Evolutionary conservation across 2,329 filamentous ascomycete species (phyloP).

Genomic region (Triangularia setosa): DNA sequence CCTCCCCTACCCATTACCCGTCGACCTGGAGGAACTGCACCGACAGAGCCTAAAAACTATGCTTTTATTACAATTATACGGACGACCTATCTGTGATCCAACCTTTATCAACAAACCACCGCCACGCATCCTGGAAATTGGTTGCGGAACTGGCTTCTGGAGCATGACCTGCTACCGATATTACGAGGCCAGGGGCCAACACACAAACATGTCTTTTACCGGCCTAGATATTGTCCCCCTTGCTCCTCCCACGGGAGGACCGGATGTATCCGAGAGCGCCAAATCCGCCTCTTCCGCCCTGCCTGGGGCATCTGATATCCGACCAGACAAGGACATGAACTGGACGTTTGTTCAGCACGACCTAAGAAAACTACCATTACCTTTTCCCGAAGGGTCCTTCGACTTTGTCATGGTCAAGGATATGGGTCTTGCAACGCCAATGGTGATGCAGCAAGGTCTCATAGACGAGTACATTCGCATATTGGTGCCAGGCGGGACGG

Average conservation of each 20-base stretch:
- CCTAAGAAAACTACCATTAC: constrained; percentile 68
- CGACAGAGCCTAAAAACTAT: constrained; percentile 81
- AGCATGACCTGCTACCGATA: constrained; percentile 82
- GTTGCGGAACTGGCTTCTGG: constrained; percentile 87
- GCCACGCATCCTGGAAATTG: constrained; percentile 75
- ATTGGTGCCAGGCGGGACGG: constrained; percentile 68
- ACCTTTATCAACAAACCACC: constrained; percentile 64
- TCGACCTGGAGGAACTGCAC: constrained; percentile 82
- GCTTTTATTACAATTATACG: constrained; percentile 75
- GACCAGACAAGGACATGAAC: constrained; percentile 65
- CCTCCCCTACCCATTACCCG: constrained; percentile 77
- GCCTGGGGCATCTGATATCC: constrained; percentile 24
- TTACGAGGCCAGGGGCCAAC: constrained; percentile 61
- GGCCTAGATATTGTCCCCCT: constrained; percentile 75
- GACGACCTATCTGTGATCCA: constrained; percentile 72
- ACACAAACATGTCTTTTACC: constrained; percentile 69
- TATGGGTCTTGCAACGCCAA: constrained; percentile 62
- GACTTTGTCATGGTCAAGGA: constrained; percentile 90
- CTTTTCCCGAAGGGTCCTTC: constrained; percentile 75
- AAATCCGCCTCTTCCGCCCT: constrained; percentile 10
- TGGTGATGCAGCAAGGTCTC: constrained; percentile 51
- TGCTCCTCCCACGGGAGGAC: constrained; percentile 21
- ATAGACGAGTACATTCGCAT: constrained; percentile 74
- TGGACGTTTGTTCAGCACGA: constrained; percentile 91
- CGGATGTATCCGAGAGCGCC: constrained; percentile 3